Evolutionary conservation across 352 stramenopile species (phyloP).

Genomic region (Phytophthora pisi): DNA sequence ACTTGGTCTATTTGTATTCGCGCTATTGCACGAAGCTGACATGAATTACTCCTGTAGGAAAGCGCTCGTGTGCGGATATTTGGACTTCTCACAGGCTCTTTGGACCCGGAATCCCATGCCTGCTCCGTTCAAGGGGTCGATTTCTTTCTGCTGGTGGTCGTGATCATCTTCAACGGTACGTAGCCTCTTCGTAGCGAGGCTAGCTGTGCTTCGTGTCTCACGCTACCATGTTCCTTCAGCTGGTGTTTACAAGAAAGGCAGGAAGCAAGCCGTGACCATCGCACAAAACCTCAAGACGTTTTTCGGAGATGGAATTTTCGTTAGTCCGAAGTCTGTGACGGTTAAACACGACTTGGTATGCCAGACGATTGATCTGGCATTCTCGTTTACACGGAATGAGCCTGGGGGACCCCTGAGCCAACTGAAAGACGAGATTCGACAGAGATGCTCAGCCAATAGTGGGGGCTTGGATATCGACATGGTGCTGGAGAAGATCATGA

Average conservation of each 20-base stretch:
- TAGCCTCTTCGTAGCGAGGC: background rate
- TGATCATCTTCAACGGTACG: slow-evolving; percentile 81
- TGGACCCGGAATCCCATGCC: slow-evolving; percentile 78
- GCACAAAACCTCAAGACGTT: slow-evolving; percentile 71
- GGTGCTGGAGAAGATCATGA: slow-evolving; percentile 80
- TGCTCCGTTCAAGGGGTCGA: slow-evolving; percentile 78
- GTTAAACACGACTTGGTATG: slow-evolving; percentile 68
- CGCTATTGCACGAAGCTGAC: slow-evolving; percentile 3
- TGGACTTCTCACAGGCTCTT: slow-evolving; percentile 67
- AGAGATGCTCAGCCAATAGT: slow-evolving; percentile 34
- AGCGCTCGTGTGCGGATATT: slow-evolving; percentile 73
- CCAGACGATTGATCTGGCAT: slow-evolving; percentile 75
- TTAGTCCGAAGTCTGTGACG: slow-evolving; percentile 53
- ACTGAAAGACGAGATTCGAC: slow-evolving; percentile 63
- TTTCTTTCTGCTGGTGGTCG: slow-evolving; percentile 77
- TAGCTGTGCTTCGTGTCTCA: slow-evolving; percentile 1
- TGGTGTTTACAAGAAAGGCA: slow-evolving; percentile 69
- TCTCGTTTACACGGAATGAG: slow-evolving; percentile 66
- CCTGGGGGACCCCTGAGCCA: slow-evolving; percentile 43
- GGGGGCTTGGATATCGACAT: slow-evolving; percentile 66
- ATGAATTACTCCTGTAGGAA: slow-evolving; percentile 39
- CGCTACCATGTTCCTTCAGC: slow-evolving; percentile 31
- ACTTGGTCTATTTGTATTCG: background rate
- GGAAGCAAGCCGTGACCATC: slow-evolving; percentile 68
- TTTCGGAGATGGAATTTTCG: slow-evolving; percentile 75